phyloP scores from a whole-genome alignment of 2,329 filamentous ascomycete genomes.

The Colletotrichum plurivorum region DNA sequence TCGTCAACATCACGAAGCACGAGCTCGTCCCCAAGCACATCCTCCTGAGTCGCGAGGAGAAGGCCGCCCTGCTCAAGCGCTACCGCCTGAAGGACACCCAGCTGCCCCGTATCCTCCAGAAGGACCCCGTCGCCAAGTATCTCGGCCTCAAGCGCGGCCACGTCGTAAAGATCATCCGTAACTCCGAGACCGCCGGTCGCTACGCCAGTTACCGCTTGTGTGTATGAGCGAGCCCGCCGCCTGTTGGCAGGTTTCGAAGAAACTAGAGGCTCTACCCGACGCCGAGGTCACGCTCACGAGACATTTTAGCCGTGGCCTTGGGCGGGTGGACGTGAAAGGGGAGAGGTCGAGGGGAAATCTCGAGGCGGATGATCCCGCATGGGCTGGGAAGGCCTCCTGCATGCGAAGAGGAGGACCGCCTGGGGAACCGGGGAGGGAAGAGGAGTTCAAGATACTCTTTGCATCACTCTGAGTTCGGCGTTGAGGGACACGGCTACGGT shows the following conservation, averaged over 20 bases:
- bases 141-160: slow-evolving; percentile 90
- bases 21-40: slow-evolving; percentile 96
- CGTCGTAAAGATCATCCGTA: slow-evolving; percentile 98
- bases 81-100: slow-evolving; percentile 99
- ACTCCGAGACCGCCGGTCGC: slow-evolving; percentile 93
- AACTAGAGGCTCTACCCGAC: not conserved
- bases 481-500: slow-evolving; percentile 39
- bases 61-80: slow-evolving; percentile 84
- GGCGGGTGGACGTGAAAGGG: not conserved
- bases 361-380: not conserved
- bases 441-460: slow-evolving; percentile 36
- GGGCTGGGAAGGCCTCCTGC: not conserved
- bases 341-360: not conserved
- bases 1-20: slow-evolving; percentile 98
- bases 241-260: not conserved
- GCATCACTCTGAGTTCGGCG: slow-evolving; percentile 40
- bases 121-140: slow-evolving; percentile 94
- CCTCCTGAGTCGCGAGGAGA: slow-evolving; percentile 90
- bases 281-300: not conserved
- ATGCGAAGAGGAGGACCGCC: slow-evolving; percentile 11
- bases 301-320: not conserved
- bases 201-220: slow-evolving; percentile 93
- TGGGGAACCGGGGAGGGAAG: slow-evolving; percentile 12
- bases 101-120: slow-evolving; percentile 90
- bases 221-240: slow-evolving; percentile 60